Conservation (phyloP, 1,284 basidiomycete genomes). For the Irpex rosettiformis region DNA sequence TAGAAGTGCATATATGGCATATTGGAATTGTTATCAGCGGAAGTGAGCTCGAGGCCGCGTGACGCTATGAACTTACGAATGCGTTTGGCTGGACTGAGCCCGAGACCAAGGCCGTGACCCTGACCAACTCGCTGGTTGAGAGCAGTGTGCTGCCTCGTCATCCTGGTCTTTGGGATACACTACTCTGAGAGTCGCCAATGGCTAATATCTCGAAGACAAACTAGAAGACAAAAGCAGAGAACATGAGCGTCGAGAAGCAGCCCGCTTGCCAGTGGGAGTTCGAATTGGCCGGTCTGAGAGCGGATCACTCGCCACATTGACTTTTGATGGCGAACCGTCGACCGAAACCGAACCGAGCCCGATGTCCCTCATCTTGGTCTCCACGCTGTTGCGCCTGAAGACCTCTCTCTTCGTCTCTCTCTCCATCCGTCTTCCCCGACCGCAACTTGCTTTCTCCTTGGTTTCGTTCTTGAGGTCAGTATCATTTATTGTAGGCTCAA, state of each 20-base stretch:
- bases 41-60: not conserved
- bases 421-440: constrained; percentile 4
- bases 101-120: not conserved
- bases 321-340: not conserved
- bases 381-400: constrained; percentile 1
- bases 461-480: not conserved
- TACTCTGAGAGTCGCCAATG: not conserved
- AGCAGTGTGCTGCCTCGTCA: not conserved
- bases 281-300: not conserved
- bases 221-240: not conserved
- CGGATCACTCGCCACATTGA: not conserved
- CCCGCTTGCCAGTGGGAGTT: no score
- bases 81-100: not conserved
- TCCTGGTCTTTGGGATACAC: not conserved
- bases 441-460: not conserved
- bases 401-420: constrained; percentile 10
- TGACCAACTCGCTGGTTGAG: not conserved
- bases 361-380: not conserved
- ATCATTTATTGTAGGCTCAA: not conserved
- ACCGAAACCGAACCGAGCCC: constrained; percentile 2
- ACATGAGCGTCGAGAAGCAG: not conserved
- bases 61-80: not conserved
- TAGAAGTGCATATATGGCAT: not conserved
- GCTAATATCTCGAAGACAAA: not conserved
- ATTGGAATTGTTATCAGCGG: not conserved